A percentile compares a stretch with the other conserved stretches of the same genome.
Conservation (phyloP, 805 yeast species). For the Kodamaea kakaduensis region DNA sequence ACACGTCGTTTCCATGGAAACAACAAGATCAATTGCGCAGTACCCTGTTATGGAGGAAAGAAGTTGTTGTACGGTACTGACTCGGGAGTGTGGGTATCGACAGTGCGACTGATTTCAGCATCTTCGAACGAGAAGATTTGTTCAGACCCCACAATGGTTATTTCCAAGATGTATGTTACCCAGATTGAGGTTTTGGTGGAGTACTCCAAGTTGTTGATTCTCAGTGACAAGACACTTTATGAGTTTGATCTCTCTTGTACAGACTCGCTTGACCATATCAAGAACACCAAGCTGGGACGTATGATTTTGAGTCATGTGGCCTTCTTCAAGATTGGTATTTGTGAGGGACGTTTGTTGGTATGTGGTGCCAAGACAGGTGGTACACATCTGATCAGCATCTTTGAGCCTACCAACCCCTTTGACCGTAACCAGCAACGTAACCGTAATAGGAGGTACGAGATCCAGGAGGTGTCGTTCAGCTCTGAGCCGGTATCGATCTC, state of each 20-base stretch:
- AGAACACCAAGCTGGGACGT: conserved; percentile 62
- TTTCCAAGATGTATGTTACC: conserved; percentile 70
- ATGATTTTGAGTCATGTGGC: conserved; percentile 83
- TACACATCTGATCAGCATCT: conserved; percentile 74
- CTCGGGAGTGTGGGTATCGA: conserved; percentile 81
- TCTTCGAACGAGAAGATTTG: conserved; percentile 48
- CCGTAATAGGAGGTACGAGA: conserved; percentile 52
- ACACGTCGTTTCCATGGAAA: conserved; percentile 69
- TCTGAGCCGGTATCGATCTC: conserved; percentile 92
- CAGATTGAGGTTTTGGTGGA: conserved; percentile 92
- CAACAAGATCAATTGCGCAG: conserved; percentile 83
- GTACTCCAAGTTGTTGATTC: conserved; percentile 73
- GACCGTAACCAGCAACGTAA: conserved; percentile 55
- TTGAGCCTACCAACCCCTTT: conserved; percentile 83
- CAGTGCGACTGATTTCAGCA: conserved; percentile 53
- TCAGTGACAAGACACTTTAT: conserved; percentile 76
- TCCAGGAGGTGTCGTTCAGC: conserved; percentile 72
- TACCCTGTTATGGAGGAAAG: conserved; percentile 92
- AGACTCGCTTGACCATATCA: conserved; percentile 44
- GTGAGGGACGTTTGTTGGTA: conserved; percentile 82
- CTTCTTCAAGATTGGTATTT: conserved; percentile 89
- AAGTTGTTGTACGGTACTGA: conserved; percentile 89
- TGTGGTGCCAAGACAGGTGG: conserved; percentile 86
- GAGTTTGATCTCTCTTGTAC: conserved; percentile 64
- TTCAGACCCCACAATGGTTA: conserved; percentile 70